Base-by-base conservation (phyloP, 805 yeast genomes). In the Saccharomycopsis sp. region DNA sequence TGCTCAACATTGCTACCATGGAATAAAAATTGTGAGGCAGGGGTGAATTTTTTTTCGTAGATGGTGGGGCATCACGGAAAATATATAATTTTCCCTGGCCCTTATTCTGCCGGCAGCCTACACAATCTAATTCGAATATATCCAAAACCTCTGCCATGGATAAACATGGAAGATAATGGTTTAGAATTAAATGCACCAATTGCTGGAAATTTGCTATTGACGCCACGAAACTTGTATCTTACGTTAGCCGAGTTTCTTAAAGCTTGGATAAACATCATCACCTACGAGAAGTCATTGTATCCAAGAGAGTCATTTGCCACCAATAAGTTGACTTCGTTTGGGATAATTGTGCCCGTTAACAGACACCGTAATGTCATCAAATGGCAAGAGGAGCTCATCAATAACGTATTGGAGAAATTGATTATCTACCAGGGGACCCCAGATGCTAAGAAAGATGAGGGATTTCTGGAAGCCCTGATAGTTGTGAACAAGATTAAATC, bases 241-340 rank as follows among this genome's bases (percentile, higher is more conserved):
- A 28, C 51, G 5, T 33, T 49, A 21, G 50, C 36, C 3, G 52
- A 49, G 41, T 49, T 45, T 16, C 20, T 49, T 9, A 46, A 43
- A 22, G 22, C 37, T 2, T 49, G 52, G 52, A 4, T 49, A n/a
- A 49, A 49, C 21, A 28, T 49, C 24, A 43, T 49, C 4, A 34
- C 38, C 32, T 46, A 49, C 24, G 45, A 46, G 9, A 36, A 47
- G 8, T 24, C 40, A 7, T 26, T 49, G 21, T 49, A 49, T 23
- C 52, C 52, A 2, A 26, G 22, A 16, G 50, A 42, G 33, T 33
- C 46, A 1, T 49, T 49, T 41, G 31, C 27, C 6, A 23, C 16
- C 5, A 24, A 28, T 7, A 19, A 43, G 5, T 6, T 41, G 22
- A 41, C 49, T 8, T 40, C 47, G 5, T 50, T 50, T 38, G 52